Conservation (phyloP, 2,329 filamentous ascomycete species). For the Diaporthe helianthi region DNA sequence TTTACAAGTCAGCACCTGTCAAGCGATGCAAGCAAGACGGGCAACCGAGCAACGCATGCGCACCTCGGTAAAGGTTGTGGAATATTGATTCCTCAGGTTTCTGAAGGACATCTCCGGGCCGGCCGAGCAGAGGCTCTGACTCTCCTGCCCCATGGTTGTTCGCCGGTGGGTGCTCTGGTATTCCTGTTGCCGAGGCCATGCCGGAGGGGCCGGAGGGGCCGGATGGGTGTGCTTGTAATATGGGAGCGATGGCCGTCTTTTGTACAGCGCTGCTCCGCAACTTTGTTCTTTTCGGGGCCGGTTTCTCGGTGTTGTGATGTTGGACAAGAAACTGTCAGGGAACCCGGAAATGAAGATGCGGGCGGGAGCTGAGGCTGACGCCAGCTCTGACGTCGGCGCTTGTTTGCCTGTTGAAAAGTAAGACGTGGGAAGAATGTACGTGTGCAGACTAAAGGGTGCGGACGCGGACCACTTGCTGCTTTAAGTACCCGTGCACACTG, state of each 20-base stretch:
- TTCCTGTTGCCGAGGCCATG: constrained; percentile 75
- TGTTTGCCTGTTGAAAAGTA: background rate
- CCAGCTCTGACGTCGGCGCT: background rate
- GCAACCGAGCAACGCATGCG: constrained; percentile 34
- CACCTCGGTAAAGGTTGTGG: constrained; percentile 79
- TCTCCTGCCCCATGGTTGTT: constrained; percentile 52
- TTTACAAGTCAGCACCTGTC: constrained; percentile 19
- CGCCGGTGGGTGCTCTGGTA: constrained; percentile 60
- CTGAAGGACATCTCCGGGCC: constrained; percentile 77
- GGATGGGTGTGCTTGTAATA: too few relatives aligned
- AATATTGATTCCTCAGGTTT: constrained; percentile 67
- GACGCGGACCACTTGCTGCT: too few relatives aligned
- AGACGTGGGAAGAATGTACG: too few relatives aligned
- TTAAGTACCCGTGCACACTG: constrained; percentile 10
- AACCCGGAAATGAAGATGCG: background rate
- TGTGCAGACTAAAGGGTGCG: too few relatives aligned
- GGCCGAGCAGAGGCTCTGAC: constrained; percentile 74
- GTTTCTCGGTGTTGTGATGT: background rate
- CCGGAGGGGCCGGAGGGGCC: too few relatives aligned
- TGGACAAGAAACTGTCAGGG: background rate
- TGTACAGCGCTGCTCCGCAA: background rate
- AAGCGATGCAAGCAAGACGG: constrained; percentile 21
- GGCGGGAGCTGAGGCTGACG: background rate
- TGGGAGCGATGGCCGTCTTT: background rate
- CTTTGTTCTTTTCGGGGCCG: background rate